A percentile compares a stretch with the other conserved stretches of the same genome.
Evolutionary conservation across 1,139 yeast genomes (phyloP).

Genomic region (Spathaspora sp.): DNA sequence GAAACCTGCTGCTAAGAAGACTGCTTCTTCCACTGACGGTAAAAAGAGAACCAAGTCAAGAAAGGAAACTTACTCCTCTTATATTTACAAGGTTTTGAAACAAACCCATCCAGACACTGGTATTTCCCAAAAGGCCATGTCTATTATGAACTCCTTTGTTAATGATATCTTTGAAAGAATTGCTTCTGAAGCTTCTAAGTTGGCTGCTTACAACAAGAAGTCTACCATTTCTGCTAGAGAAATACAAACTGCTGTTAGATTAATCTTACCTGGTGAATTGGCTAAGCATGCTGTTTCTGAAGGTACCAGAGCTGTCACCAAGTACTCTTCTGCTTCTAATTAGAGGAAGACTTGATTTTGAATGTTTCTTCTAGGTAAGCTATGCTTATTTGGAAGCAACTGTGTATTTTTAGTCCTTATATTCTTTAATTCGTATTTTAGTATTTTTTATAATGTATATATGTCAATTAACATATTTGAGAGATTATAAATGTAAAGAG

Average conservation of each 20-base stretch:
- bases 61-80: conserved; percentile 98
- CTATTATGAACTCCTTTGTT: conserved; percentile 98
- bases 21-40: conserved; percentile 73
- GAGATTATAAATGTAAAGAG: too few relatives aligned
- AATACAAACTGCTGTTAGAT: conserved; percentile 98
- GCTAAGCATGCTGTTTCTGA: conserved; percentile 99
- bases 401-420: conserved; percentile 5
- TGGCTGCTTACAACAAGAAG: conserved; percentile 99
- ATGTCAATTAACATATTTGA: neutral
- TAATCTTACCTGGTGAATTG: conserved; percentile 98
- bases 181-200: conserved; percentile 97
- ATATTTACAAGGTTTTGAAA: conserved; percentile 97
- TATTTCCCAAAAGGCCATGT: conserved; percentile 99
- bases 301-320: conserved; percentile 99
- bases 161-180: conserved; percentile 94
- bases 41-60: conserved; percentile 97
- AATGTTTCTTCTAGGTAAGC: conserved; percentile 18
- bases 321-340: conserved; percentile 87
- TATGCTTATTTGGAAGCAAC: conserved; percentile 14
- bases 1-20: conserved; percentile 95
- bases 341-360: conserved; percentile 17
- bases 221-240: conserved; percentile 99
- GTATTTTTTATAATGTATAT: conserved; percentile 2
- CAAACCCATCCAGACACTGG: conserved; percentile 99
- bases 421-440: conserved; percentile 5